Conservation (phyloP, 768 basidiomycete genomes). For the Sarcodon aspratus region DNA sequence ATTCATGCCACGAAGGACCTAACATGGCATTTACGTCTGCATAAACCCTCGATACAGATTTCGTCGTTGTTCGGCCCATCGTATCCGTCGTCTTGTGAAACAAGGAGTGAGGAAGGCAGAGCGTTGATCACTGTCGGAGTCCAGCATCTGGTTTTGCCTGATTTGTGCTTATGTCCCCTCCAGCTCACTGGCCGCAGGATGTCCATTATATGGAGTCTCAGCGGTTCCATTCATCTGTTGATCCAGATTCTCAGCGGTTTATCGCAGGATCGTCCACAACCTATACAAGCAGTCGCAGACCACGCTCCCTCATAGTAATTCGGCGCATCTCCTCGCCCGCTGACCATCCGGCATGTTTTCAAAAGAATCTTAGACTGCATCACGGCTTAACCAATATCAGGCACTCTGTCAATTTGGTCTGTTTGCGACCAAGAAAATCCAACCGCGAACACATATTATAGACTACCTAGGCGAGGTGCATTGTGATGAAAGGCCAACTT, state of each 20-base stretch:
- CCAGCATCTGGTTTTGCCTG: no score
- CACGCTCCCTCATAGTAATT: constrained; percentile 36
- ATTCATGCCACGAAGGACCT: constrained; percentile 92
- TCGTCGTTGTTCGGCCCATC: constrained; percentile 65
- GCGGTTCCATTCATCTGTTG: constrained; percentile 48
- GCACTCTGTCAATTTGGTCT: constrained; percentile 62
- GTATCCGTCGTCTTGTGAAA: constrained; percentile 2
- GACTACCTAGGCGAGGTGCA: constrained; percentile 85
- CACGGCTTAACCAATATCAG: neutral
- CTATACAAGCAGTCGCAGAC: constrained; percentile 1
- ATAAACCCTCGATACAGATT: constrained; percentile 82
- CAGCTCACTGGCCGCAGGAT: constrained; percentile 38
- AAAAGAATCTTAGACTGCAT: neutral
- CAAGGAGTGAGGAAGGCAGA: constrained; percentile 1
- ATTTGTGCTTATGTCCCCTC: constrained; percentile 2
- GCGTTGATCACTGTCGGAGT: neutral
- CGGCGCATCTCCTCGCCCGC: constrained; percentile 36
- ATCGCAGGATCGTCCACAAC: constrained; percentile 2
- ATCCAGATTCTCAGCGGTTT: constrained; percentile 22
- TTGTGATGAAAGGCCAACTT: constrained; percentile 54
- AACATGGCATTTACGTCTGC: constrained; percentile 79
- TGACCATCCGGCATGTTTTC: constrained; percentile 38
- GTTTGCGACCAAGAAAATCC: constrained; percentile 67
- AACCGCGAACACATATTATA: constrained; percentile 52
- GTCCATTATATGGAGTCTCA: constrained; percentile 42